phyloP scores from a whole-genome alignment of 2,329 filamentous ascomycete species.

The Fusarium armeniacum region DNA sequence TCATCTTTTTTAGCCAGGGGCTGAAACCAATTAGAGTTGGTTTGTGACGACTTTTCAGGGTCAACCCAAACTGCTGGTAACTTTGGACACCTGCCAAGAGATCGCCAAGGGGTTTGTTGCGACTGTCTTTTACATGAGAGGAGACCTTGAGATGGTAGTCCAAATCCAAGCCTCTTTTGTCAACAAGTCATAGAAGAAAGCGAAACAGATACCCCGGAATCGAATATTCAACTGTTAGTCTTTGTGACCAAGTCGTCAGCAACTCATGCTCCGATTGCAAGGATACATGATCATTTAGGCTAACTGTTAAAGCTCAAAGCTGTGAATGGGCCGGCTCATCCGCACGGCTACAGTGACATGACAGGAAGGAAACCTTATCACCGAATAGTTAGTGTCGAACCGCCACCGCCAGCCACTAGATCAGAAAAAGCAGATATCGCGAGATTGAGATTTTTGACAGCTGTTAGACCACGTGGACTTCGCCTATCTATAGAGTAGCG shows the following conservation, averaged over 20 bases:
- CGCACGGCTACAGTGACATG: background rate
- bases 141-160: background rate
- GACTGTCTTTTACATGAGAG: background rate
- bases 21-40: background rate
- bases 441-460: slow-evolving; percentile 13
- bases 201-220: background rate
- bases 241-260: background rate
- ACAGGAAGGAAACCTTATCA: background rate
- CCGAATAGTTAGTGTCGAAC: background rate
- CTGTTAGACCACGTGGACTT: background rate
- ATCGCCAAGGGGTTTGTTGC: background rate
- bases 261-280: background rate
- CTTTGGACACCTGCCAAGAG: background rate
- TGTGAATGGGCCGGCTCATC: background rate
- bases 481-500: background rate
- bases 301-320: background rate
- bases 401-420: slow-evolving; percentile 11
- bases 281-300: background rate
- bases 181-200: background rate
- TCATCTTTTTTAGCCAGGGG: background rate
- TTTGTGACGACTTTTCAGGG: background rate
- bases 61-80: slow-evolving; percentile 1
- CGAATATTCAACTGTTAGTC: accelerated
- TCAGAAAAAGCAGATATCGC: slow-evolving; percentile 1
- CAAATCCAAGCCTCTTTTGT: no score